phyloP scores from a whole-genome alignment of 2,329 filamentous ascomycete species.

The Diaporthe eres region DNA sequence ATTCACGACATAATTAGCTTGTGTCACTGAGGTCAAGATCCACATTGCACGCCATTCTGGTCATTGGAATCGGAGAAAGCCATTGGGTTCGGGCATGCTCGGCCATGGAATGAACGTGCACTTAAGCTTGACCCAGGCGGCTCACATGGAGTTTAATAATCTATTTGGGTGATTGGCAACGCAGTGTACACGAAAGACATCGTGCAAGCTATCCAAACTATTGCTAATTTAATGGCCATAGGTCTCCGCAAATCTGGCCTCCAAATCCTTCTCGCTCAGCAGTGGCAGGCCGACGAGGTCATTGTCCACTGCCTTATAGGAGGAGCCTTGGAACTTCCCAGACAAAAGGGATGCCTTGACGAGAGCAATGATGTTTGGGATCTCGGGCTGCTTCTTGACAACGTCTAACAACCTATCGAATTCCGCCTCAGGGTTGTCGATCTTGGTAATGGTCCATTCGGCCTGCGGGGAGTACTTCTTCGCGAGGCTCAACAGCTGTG shows the following conservation, averaged over 20 bases:
- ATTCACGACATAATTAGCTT: no score
- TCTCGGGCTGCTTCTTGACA: background rate
- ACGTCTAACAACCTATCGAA: background rate
- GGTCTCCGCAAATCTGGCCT: background rate
- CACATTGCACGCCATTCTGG: no score
- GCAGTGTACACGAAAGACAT: background rate
- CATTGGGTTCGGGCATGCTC: no score
- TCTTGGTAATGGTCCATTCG: constrained; percentile 6
- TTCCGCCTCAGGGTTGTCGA: background rate
- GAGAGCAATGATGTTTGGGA: background rate
- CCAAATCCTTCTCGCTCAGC: constrained; percentile 7
- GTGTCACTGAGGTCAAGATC: no score
- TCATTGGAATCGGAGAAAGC: no score
- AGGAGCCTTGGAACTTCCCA: background rate
- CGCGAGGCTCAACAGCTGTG: background rate
- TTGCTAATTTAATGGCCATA: background rate
- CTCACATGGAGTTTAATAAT: background rate
- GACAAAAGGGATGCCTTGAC: background rate
- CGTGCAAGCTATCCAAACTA: background rate
- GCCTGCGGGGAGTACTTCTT: background rate
- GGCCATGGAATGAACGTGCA: no score
- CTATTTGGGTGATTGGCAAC: background rate
- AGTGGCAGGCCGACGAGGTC: background rate
- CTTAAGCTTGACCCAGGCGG: background rate
- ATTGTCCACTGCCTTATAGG: background rate